Percentiles rank a stretch among this genome's conserved stretches.
phyloP scores from a whole-genome alignment of 805 yeast species.

The Kuraishia molischiana region DNA sequence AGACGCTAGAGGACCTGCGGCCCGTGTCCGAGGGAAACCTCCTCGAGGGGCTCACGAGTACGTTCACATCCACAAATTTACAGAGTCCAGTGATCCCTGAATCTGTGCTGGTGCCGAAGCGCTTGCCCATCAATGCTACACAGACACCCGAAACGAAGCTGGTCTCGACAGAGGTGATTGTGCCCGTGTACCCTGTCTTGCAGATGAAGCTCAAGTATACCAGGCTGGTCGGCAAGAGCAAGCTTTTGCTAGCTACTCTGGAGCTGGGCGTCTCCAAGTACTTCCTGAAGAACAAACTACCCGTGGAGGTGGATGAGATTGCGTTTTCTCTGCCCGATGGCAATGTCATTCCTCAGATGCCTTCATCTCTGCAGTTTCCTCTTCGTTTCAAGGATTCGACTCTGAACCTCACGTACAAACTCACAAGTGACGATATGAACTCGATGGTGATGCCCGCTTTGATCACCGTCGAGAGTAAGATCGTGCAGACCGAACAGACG shows the following conservation, averaged over 20 bases:
- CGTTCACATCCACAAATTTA: background rate
- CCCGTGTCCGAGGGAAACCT: conserved; percentile 1
- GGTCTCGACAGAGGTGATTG: background rate
- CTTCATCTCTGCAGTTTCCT: conserved; percentile 11
- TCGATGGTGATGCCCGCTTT: conserved; percentile 16
- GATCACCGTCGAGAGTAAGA: conserved; percentile 8
- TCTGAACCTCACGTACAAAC: conserved; percentile 15
- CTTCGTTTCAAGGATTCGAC: conserved; percentile 10
- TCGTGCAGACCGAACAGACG: conserved; percentile 7
- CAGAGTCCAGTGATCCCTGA: background rate
- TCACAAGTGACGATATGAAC: conserved; percentile 15
- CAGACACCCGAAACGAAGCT: background rate
- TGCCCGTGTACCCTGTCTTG: conserved; percentile 3
- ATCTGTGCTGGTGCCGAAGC: background rate
- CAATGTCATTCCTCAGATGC: background rate
- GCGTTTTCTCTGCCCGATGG: conserved; percentile 2
- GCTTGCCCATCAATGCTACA: background rate
- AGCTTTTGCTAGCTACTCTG: conserved; percentile 4
- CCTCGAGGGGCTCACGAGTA: conserved; percentile 3
- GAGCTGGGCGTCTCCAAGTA: conserved; percentile 4
- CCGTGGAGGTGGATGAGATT: background rate
- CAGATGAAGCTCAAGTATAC: conserved; percentile 6
- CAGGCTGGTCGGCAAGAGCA: background rate
- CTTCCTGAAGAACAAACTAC: background rate
- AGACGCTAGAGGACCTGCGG: background rate